Percentiles rank a stretch among this genome's conserved stretches.
These are phyloP conservation scores for Akanthomyces uredinophilus DNA, from an alignment of 2,329 filamentous ascomycete species.

Conservation along the genomic window DNA sequence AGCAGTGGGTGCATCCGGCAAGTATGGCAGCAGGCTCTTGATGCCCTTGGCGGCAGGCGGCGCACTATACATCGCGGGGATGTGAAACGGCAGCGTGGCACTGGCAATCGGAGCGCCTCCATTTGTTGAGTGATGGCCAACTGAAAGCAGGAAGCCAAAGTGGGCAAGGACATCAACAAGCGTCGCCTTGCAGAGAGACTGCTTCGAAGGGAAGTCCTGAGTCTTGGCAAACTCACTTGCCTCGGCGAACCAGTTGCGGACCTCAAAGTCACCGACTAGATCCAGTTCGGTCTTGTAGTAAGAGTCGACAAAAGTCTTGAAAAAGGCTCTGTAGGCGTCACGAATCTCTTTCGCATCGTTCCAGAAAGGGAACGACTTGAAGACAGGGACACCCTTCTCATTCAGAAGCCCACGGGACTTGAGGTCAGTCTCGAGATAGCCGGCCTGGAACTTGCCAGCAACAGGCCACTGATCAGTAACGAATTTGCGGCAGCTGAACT, in stretches of 20 bases:
- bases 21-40: constrained; percentile 28
- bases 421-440: constrained; percentile 36
- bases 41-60: constrained; percentile 36
- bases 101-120: constrained; percentile 34
- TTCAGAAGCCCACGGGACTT: constrained; percentile 36
- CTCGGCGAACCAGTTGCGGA: constrained; percentile 41
- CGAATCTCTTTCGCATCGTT: constrained; percentile 36
- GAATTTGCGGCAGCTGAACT: constrained; percentile 24
- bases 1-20: constrained; percentile 28
- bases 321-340: constrained; percentile 32
- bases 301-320: constrained; percentile 36
- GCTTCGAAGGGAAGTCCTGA: constrained; percentile 36
- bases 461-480: constrained; percentile 25
- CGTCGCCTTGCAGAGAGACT: constrained; percentile 19
- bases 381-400: constrained; percentile 27
- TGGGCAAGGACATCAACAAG: constrained; percentile 39
- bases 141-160: constrained; percentile 24
- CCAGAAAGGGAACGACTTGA: constrained; percentile 40
- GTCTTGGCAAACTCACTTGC: constrained; percentile 31
- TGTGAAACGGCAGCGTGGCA: constrained; percentile 37
- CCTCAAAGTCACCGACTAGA: constrained; percentile 34
- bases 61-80: constrained; percentile 34
- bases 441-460: constrained; percentile 29
- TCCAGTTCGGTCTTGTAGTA: constrained; percentile 35
- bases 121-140: constrained; percentile 38